Conservation (phyloP, 2,329 filamentous ascomycete genomes). For the Exophiala alcalophila region DNA sequence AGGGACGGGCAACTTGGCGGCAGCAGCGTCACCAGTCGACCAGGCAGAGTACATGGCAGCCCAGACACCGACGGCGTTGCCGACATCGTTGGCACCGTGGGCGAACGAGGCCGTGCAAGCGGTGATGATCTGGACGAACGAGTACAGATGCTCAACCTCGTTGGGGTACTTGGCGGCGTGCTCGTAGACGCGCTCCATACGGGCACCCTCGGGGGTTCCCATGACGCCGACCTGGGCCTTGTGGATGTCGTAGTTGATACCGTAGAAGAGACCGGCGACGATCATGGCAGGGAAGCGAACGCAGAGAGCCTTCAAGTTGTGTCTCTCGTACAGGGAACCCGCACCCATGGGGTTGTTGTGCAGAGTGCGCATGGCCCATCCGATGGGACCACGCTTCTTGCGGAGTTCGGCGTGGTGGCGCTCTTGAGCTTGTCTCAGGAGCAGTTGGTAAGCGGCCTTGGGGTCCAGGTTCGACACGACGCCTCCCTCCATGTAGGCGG, state of each 20-base stretch:
- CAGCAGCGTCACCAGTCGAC: conserved; percentile 59
- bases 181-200: conserved; percentile 67
- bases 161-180: conserved; percentile 65
- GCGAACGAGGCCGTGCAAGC: conserved; percentile 52
- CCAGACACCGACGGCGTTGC: conserved; percentile 68
- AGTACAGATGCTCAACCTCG: conserved; percentile 63
- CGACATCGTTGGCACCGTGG: conserved; percentile 74
- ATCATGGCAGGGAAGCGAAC: conserved; percentile 69
- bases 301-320: conserved; percentile 63
- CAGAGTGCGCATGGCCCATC: conserved; percentile 77
- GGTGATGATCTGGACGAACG: conserved; percentile 55
- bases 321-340: conserved; percentile 69
- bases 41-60: conserved; percentile 68
- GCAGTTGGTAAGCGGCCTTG: conserved; percentile 60
- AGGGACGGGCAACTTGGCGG: conserved; percentile 63
- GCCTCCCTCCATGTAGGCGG: conserved; percentile 13
- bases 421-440: conserved; percentile 56
- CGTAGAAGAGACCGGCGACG: conserved; percentile 64
- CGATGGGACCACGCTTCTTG: conserved; percentile 64
- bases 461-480: conserved; percentile 39
- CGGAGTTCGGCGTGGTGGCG: conserved; percentile 63
- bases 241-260: conserved; percentile 79
- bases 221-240: conserved; percentile 66
- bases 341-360: conserved; percentile 70
- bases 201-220: conserved; percentile 69